Evolutionary conservation across 257 asterid genomes (phyloP).

Genomic region (Lantana camara): DNA sequence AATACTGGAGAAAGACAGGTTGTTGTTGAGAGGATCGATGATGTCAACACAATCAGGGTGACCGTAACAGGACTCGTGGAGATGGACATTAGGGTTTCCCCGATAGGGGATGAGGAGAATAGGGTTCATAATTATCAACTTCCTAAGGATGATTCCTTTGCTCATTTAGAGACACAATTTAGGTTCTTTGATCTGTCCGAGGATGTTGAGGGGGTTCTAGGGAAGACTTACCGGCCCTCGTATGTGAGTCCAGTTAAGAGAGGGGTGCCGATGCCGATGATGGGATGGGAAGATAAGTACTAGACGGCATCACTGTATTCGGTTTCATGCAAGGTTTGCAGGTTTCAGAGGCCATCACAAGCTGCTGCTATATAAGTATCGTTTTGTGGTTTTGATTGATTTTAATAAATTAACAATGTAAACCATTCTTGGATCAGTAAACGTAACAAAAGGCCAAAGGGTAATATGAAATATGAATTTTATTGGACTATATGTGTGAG

Average conservation of each 20-base stretch:
- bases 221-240: conserved; percentile 65
- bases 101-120: conserved; percentile 57
- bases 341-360: conserved; percentile 45
- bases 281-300: conserved; percentile 80
- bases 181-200: conserved; percentile 53
- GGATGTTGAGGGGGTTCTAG: conserved; percentile 56
- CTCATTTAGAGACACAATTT: conserved; percentile 70
- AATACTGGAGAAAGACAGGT: conserved; percentile 39
- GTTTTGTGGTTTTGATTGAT: no score
- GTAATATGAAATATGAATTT: conserved; percentile 8
- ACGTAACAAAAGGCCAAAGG: no score
- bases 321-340: conserved; percentile 53
- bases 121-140: conserved; percentile 59
- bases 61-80: conserved; percentile 41
- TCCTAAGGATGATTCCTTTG: conserved; percentile 54
- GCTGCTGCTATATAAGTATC: conserved; percentile 26
- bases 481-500: neutral
- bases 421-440: conserved; percentile 1
- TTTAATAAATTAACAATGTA: conserved; percentile 10
- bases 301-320: conserved; percentile 57
- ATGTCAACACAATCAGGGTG: conserved; percentile 54
- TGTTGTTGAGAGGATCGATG: conserved; percentile 61
- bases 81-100: conserved; percentile 50
- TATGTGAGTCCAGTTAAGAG: conserved; percentile 60
- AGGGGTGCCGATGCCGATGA: conserved; percentile 69